phyloP scores from a whole-genome alignment of 495 filamentous ascomycete genomes.

The Penicillium tannophilum region DNA sequence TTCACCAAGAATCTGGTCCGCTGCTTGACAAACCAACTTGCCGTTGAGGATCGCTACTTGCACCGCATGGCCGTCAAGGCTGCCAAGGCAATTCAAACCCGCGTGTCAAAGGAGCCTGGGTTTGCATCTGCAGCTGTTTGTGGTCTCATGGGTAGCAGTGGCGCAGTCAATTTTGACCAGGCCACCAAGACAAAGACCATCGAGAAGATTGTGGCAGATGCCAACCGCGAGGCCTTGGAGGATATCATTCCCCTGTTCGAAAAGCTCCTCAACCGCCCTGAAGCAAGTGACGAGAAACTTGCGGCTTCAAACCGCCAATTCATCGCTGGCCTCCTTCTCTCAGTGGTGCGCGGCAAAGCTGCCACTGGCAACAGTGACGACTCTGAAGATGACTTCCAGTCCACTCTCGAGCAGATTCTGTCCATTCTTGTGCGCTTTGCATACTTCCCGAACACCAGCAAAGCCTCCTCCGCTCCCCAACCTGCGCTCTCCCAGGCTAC shows the following conservation, averaged over 20 bases:
- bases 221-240: constrained; percentile 51
- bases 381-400: constrained; percentile 33
- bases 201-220: constrained; percentile 68
- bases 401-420: constrained; percentile 42
- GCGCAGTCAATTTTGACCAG: constrained; percentile 79
- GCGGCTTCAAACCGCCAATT: constrained; percentile 50
- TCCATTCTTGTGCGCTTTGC: constrained; percentile 46
- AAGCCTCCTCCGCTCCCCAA: constrained; percentile 29
- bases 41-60: constrained; percentile 80
- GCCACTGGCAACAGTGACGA: constrained; percentile 37
- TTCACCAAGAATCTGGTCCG: constrained; percentile 84
- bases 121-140: constrained; percentile 61
- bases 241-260: constrained; percentile 47
- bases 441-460: constrained; percentile 39
- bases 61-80: constrained; percentile 77
- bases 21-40: constrained; percentile 83
- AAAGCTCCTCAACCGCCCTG: constrained; percentile 41
- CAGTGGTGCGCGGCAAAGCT: constrained; percentile 45
- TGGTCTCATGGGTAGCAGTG: constrained; percentile 66
- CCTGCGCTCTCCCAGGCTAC: constrained; percentile 58
- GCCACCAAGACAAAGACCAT: constrained; percentile 87
- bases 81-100: constrained; percentile 64
- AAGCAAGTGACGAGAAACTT: constrained; percentile 43
- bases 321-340: constrained; percentile 49
- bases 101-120: constrained; percentile 65